A percentile compares a stretch with the other conserved stretches of the same genome.
Conservation (phyloP, 768 basidiomycete species). For the Hypsizygus marmoreus region DNA sequence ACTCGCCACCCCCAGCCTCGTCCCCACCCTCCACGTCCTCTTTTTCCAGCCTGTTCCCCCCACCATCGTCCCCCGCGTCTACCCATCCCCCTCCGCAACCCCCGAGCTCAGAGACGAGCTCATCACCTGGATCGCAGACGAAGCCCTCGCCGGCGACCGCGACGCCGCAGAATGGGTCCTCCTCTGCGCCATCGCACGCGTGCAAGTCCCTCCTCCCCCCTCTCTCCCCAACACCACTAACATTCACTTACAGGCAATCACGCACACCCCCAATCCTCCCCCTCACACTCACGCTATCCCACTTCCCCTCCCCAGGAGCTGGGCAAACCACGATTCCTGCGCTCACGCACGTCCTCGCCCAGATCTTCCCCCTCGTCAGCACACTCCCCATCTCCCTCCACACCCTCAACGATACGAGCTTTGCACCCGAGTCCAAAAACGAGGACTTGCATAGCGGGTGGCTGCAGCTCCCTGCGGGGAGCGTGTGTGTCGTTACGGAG, state of each 20-base stretch:
- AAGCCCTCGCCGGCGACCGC: constrained; percentile 67
- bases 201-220: constrained; percentile 46
- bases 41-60: constrained; percentile 46
- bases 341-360: constrained; percentile 54
- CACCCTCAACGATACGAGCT: constrained; percentile 56
- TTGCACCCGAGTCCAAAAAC: constrained; percentile 68
- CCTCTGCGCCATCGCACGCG: constrained; percentile 56
- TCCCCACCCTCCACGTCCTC: constrained; percentile 72
- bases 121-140: constrained; percentile 71
- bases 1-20: constrained; percentile 33
- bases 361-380: constrained; percentile 58
- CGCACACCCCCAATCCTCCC: constrained; percentile 69
- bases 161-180: constrained; percentile 78
- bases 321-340: constrained; percentile 41
- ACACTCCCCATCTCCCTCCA: constrained; percentile 64
- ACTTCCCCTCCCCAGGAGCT: constrained; percentile 47
- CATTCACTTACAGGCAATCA: constrained; percentile 51
- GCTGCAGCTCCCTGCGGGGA: constrained; percentile 69
- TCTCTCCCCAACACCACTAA: constrained; percentile 2
- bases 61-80: constrained; percentile 40
- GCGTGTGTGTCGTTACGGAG: constrained; percentile 65
- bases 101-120: constrained; percentile 50
- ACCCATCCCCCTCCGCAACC: constrained; percentile 24
- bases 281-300: constrained; percentile 61
- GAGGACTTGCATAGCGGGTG: constrained; percentile 73